phyloP scores from a whole-genome alignment of 2,329 filamentous ascomycete species.

The Neofusicoccum ribis region DNA sequence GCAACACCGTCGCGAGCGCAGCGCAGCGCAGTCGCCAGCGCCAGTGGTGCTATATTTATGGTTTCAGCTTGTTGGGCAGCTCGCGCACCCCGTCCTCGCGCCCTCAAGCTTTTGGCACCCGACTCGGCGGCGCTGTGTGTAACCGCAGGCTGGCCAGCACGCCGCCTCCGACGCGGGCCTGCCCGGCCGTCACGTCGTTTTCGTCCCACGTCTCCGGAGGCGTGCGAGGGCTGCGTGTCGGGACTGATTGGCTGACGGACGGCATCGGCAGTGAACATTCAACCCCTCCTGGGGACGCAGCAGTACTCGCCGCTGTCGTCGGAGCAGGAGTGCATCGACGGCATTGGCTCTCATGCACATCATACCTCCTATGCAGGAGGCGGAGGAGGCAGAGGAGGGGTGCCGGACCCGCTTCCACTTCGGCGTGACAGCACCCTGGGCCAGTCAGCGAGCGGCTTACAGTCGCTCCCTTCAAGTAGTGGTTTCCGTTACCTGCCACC shows the following conservation, averaged over 20 bases:
- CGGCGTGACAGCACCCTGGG: conserved; percentile 53
- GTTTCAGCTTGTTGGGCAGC: conserved; percentile 2
- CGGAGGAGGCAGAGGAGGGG: conserved; percentile 27
- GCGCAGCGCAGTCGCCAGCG: background rate
- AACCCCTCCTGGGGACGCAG: conserved; percentile 45
- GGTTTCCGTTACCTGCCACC: conserved; percentile 52
- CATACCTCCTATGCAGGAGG: conserved; percentile 44
- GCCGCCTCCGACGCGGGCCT: background rate
- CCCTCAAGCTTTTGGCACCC: conserved; percentile 26
- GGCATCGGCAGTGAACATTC: conserved; percentile 42
- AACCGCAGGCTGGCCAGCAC: conserved; percentile 35
- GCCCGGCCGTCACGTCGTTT: conserved; percentile 28
- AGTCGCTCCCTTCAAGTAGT: conserved; percentile 48
- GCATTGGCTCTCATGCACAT: conserved; percentile 47
- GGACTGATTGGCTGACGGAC: conserved; percentile 43
- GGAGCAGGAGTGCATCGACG: conserved; percentile 49
- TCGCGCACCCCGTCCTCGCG: conserved; percentile 7
- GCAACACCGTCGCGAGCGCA: background rate
- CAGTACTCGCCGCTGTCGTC: conserved; percentile 40
- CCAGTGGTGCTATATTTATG: conserved; percentile 19
- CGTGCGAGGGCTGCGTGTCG: conserved; percentile 29
- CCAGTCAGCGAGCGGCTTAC: conserved; percentile 47
- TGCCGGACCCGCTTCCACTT: conserved; percentile 50
- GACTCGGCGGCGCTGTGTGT: conserved; percentile 37
- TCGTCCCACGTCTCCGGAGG: conserved; percentile 37